A percentile compares a stretch with the other conserved stretches of the same genome.
These are phyloP conservation scores for Primulina eburnea DNA, from an alignment of 257 asterid genomes.

Conservation along the genomic window DNA sequence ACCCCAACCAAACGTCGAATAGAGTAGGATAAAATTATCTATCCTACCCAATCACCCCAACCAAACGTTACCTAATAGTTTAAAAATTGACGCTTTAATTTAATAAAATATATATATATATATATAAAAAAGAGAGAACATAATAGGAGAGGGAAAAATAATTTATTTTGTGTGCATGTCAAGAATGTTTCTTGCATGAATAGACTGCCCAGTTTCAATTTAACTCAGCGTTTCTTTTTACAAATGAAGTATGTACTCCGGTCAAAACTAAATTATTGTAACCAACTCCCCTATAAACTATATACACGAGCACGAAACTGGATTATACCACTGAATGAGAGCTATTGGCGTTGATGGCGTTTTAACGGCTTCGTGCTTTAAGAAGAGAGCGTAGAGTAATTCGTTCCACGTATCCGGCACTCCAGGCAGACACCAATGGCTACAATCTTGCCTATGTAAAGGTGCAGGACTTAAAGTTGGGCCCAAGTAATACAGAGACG, in stretches of 20 bases:
- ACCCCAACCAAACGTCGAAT: no score
- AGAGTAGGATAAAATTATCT: no score
- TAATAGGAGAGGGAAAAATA: no score
- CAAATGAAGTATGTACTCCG: slow-evolving; percentile 9
- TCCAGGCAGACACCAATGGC: slow-evolving; percentile 97
- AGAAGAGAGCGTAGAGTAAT: slow-evolving; percentile 59
- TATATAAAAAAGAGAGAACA: no score
- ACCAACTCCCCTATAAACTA: slow-evolving; percentile 22
- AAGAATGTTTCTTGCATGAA: no score
- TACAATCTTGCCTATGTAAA: slow-evolving; percentile 76
- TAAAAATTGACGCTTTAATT: no score
- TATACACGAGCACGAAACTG: slow-evolving; percentile 19
- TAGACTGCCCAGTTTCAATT: not conserved
- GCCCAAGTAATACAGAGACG: slow-evolving; percentile 80
- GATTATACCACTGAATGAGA: slow-evolving; percentile 32
- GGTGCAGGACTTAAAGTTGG: slow-evolving; percentile 51
- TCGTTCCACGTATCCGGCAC: slow-evolving; percentile 92
- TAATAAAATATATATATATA: no score
- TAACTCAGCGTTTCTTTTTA: slow-evolving; percentile 1
- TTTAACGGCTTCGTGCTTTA: slow-evolving; percentile 41
- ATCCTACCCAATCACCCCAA: no score
- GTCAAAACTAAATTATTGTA: slow-evolving; percentile 21
- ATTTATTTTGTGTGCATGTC: no score
- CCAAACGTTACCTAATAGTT: no score
- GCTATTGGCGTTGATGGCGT: slow-evolving; percentile 26